A percentile compares a stretch with the other conserved stretches of the same genome.
Conservation (phyloP, 2,329 filamentous ascomycete genomes). For the Gnomoniopsis smithogilvyi region DNA sequence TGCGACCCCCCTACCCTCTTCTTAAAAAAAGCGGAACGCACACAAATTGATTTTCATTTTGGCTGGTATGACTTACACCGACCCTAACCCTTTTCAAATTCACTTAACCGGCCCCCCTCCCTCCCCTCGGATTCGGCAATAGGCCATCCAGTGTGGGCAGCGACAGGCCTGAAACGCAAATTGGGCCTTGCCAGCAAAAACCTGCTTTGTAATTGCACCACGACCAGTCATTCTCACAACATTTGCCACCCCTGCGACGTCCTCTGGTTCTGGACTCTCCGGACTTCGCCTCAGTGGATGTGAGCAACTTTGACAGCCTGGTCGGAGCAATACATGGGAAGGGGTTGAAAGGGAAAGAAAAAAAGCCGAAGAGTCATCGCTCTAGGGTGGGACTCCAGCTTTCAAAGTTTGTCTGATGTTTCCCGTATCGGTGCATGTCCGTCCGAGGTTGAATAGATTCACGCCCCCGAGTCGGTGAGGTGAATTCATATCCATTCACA, state of each 20-base stretch:
- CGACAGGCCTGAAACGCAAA: constrained; percentile 11
- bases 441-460: not conserved
- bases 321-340: too few relatives aligned
- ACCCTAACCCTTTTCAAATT: constrained; percentile 4
- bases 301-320: not conserved
- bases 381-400: not conserved
- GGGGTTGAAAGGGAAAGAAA: too few relatives aligned
- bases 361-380: constrained; percentile 15
- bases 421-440: not conserved
- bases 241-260: constrained; percentile 8
- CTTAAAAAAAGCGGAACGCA: not conserved
- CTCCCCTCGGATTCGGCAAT: not conserved
- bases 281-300: not conserved
- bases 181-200: constrained; percentile 3
- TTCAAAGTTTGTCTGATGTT: not conserved
- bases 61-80: constrained; percentile 6
- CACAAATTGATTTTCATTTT: not conserved
- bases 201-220: constrained; percentile 9
- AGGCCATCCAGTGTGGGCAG: not conserved
- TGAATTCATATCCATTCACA: constrained; percentile 7
- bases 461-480: not conserved
- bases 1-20: too few relatives aligned
- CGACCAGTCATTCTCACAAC: constrained; percentile 11
- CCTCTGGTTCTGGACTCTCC: not conserved
- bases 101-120: too few relatives aligned